phyloP scores from a whole-genome alignment of 768 basidiomycete genomes.

The Pisolithus albus region DNA sequence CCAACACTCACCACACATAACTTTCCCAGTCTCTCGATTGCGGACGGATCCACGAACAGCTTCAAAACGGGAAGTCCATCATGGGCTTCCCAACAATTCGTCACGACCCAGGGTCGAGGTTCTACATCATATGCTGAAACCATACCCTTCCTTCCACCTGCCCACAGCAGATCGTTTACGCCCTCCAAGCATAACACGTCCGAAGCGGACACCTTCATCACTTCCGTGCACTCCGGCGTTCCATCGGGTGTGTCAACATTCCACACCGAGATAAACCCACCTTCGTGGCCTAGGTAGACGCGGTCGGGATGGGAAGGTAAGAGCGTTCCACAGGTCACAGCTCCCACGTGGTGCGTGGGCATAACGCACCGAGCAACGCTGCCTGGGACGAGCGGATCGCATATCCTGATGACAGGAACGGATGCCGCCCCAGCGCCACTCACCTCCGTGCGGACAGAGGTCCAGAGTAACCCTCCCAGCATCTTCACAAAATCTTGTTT shows the following conservation, averaged over 20 bases:
- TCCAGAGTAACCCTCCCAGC: slow-evolving; percentile 78
- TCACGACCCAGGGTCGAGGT: slow-evolving; percentile 73
- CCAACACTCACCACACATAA: slow-evolving; percentile 73
- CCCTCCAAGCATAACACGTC: slow-evolving; percentile 83
- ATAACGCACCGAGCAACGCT: slow-evolving; percentile 46
- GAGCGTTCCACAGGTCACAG: slow-evolving; percentile 75
- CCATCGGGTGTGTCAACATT: slow-evolving; percentile 44
- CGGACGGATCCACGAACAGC: slow-evolving; percentile 64
- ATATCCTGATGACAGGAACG: slow-evolving; percentile 72
- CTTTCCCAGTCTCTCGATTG: slow-evolving; percentile 60
- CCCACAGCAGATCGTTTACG: slow-evolving; percentile 81
- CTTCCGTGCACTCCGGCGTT: slow-evolving; percentile 60
- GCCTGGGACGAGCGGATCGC: slow-evolving; percentile 64
- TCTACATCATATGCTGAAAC: slow-evolving; percentile 77
- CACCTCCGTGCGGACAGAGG: slow-evolving; percentile 52
- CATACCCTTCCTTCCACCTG: slow-evolving; percentile 73
- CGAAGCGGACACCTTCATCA: slow-evolving; percentile 72
- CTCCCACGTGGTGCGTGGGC: slow-evolving; percentile 68
- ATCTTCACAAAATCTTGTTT: slow-evolving; percentile 76
- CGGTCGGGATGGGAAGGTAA: slow-evolving; percentile 58
- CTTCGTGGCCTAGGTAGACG: slow-evolving; percentile 89
- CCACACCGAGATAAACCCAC: slow-evolving; percentile 88
- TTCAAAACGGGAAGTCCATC: slow-evolving; percentile 53
- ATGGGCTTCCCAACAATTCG: slow-evolving; percentile 86
- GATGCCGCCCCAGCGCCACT: slow-evolving; percentile 37